phyloP scores from a whole-genome alignment of 208 protist genomes.

The Leishmania turanica region DNA sequence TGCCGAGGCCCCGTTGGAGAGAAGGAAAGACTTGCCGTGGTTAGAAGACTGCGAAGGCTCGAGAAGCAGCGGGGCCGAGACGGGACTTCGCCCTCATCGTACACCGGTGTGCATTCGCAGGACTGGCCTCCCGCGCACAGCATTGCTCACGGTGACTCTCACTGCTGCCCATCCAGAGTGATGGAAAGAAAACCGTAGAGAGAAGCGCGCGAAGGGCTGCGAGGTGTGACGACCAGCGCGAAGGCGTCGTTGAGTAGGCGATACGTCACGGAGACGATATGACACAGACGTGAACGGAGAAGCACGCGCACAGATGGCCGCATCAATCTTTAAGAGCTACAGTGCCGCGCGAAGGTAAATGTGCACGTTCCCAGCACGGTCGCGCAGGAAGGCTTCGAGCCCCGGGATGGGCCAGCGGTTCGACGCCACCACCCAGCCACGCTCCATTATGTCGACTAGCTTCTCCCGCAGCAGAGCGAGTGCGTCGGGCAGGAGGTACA shows the following conservation, averaged over 20 bases:
- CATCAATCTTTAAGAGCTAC: background rate
- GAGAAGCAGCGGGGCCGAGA: background rate
- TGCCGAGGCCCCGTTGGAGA: background rate
- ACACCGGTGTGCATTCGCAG: background rate
- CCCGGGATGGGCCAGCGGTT: conserved; percentile 68
- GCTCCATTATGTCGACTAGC: conserved; percentile 38
- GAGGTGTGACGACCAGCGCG: background rate
- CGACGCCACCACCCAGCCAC: conserved; percentile 52
- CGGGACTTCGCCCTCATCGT: background rate
- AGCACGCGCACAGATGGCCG: background rate
- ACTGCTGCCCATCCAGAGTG: background rate
- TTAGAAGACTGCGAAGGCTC: background rate
- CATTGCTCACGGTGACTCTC: background rate
- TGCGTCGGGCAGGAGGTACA: conserved; percentile 76
- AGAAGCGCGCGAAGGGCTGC: background rate
- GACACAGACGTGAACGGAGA: background rate
- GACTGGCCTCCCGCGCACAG: background rate
- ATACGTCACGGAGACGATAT: background rate
- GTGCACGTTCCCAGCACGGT: conserved; percentile 35
- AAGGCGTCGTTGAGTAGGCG: background rate
- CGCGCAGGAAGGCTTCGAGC: conserved; percentile 28
- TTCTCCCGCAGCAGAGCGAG: conserved; percentile 45
- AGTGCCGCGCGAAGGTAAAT: conserved; percentile 36
- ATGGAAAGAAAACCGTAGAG: background rate
- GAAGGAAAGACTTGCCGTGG: background rate